Evolutionary conservation across 2,329 filamentous ascomycete species (phyloP).

Genomic region (Sarocladium oryzae): DNA sequence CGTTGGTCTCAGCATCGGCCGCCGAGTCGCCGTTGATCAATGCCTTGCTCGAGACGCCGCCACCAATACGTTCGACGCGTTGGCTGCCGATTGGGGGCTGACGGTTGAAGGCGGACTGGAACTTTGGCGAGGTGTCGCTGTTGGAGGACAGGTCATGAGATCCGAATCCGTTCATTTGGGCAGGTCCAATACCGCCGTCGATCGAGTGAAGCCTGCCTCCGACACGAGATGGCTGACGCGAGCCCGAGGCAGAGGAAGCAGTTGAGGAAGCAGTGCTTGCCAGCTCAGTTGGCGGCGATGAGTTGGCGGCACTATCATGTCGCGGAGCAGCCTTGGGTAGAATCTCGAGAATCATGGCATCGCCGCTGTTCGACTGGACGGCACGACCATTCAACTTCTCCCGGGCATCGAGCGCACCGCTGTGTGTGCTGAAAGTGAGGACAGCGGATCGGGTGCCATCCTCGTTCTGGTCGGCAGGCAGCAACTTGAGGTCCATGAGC

Average conservation of each 20-base stretch:
- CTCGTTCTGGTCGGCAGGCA: constrained; percentile 44
- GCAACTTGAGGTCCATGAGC: constrained; percentile 42
- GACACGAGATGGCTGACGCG: constrained; percentile 52
- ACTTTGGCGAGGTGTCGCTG: constrained; percentile 17
- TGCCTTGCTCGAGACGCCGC: constrained; percentile 62
- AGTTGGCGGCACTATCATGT: not conserved
- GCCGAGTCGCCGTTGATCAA: constrained; percentile 62
- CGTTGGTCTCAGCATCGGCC: constrained; percentile 63
- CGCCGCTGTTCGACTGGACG: constrained; percentile 41
- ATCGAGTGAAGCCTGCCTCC: constrained; percentile 55
- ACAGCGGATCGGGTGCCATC: constrained; percentile 44
- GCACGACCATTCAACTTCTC: constrained; percentile 50
- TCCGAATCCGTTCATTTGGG: constrained; percentile 31
- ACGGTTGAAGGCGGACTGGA: constrained; percentile 60
- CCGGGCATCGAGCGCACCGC: constrained; percentile 51
- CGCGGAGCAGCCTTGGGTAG: constrained; percentile 20
- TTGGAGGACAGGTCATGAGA: constrained; percentile 7
- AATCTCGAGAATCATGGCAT: constrained; percentile 51
- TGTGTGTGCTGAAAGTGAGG: constrained; percentile 44
- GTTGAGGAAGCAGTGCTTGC: constrained; percentile 18
- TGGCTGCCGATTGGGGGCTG: constrained; percentile 68
- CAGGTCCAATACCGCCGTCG: constrained; percentile 56
- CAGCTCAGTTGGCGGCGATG: constrained; percentile 12
- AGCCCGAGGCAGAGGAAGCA: constrained; percentile 34
- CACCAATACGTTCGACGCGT: constrained; percentile 52